Conservation (phyloP, 164 flowering plant species). For the Vitis amurensis region DNA sequence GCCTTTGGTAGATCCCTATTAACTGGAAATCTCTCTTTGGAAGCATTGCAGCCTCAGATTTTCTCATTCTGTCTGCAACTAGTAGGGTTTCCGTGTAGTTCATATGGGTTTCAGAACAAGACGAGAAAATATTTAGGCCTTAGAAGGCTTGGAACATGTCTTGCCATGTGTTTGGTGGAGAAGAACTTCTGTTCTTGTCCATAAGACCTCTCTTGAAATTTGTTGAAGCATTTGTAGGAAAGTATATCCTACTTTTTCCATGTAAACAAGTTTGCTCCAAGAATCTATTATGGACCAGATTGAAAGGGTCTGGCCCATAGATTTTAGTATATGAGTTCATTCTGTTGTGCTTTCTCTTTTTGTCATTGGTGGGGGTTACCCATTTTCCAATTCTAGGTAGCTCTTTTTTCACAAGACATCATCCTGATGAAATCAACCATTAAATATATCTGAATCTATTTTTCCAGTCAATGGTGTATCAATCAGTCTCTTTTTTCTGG, state of each 20-base stretch:
- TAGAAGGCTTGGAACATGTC: neutral
- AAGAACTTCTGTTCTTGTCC: neutral
- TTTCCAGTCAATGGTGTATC: neutral
- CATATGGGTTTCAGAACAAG: neutral
- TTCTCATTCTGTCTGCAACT: too few relatives aligned
- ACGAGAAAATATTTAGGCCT: neutral
- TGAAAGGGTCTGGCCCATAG: too few relatives aligned
- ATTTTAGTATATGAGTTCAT: too few relatives aligned
- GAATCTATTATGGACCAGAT: too few relatives aligned
- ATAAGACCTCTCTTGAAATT: neutral
- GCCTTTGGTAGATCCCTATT: too few relatives aligned
- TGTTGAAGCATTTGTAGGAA: neutral
- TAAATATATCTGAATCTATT: neutral
- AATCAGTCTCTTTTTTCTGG: neutral
- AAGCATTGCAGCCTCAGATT: neutral
- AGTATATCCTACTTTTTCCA: too few relatives aligned
- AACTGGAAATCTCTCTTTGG: neutral
- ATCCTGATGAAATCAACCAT: neutral
- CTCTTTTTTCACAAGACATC: neutral
- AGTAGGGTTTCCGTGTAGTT: neutral
- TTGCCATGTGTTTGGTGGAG: slow-evolving; percentile 5
- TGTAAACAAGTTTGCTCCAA: too few relatives aligned
- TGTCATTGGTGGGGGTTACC: neutral
- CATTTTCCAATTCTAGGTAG: neutral
- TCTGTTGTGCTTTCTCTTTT: neutral